Base-by-base conservation (phyloP, 257 asterid species). In the Anisodus tanguticus region DNA sequence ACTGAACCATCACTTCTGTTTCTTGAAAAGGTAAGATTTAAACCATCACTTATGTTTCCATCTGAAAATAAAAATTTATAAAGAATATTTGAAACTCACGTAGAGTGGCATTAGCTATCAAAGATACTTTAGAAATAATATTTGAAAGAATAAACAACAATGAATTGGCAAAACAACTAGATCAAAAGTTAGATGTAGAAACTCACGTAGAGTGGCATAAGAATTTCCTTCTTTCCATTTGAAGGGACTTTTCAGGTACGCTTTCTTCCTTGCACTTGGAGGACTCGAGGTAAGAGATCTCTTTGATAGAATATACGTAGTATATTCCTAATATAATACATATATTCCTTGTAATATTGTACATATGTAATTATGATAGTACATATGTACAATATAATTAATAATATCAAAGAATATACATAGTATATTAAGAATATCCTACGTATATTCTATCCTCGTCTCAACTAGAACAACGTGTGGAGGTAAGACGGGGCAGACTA, bases 401-500 rank as follows among this genome's bases (percentile, higher is more conserved):
- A 22, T 22, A 22, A 22, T 22, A 22, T 22, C 26, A 22, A 22
- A 22, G 26, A 22, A 22, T 22, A 22, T 22, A 22, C 26, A 22
- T 22, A 22, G 26, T 22, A 22, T 22, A 22, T 22, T 22, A 0
- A 0, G 26, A 22, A 22, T 22, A 22, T 22, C 26, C 26, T 22
- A 22, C 26, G 26, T 22, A 22, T 22, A 22, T 22, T 22, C 26
- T 22, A 22, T 22, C 26, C 26, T 22, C 26, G 0, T 22, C 78
- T 94, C 97, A 22, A 87, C 89, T 0, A 91, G 74, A 11, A 91
- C 88, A 60, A 90, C 93, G 26, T 31, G 97, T 84, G 9, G 97
- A 92, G 83, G 98, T 93, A 80, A 96, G 91, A 86, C 98, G 92
- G 26, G 99, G 98, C 88, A 96, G 89, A 87, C 98, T 94, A 83